Evolutionary conservation across 2,329 filamentous ascomycete species (phyloP).

Genomic region (Coniochaeta sp.): DNA sequence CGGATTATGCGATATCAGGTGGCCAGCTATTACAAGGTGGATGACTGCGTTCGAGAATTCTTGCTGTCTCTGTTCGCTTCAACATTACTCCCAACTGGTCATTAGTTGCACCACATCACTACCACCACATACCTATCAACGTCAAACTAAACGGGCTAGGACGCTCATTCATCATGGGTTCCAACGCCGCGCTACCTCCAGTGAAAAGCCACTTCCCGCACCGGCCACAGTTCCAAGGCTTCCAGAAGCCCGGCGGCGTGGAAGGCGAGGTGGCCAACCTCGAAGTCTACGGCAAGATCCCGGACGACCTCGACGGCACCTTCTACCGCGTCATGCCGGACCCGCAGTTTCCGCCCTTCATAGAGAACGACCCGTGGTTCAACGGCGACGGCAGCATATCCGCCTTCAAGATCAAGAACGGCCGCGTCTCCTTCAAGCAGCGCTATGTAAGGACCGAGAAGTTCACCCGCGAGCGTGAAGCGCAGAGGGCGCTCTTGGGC

Average conservation of each 20-base stretch:
- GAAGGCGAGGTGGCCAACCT: slow-evolving; percentile 15
- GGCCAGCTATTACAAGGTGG: too few relatives aligned
- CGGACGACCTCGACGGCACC: slow-evolving; percentile 20
- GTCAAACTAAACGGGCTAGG: too few relatives aligned
- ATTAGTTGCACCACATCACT: too few relatives aligned
- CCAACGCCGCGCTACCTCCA: neutral
- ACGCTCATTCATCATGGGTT: neutral
- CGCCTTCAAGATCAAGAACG: slow-evolving; percentile 23
- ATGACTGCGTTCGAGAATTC: too few relatives aligned
- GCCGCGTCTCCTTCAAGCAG: slow-evolving; percentile 21
- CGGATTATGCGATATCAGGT: too few relatives aligned
- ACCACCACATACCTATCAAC: too few relatives aligned
- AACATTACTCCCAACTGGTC: too few relatives aligned
- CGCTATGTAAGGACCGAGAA: slow-evolving; percentile 28
- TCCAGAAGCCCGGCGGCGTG: neutral
- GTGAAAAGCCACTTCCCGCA: neutral
- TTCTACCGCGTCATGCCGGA: slow-evolving; percentile 34
- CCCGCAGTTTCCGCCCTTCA: slow-evolving; percentile 24
- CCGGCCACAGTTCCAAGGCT: neutral
- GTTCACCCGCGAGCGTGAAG: slow-evolving; percentile 26
- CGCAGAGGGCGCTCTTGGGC: slow-evolving; percentile 23
- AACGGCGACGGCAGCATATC: slow-evolving; percentile 30
- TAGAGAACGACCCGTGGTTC: slow-evolving; percentile 23
- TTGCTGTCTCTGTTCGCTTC: too few relatives aligned
- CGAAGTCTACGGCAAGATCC: slow-evolving; percentile 18